These are phyloP conservation scores for Vaccinium myrtillus DNA, from an alignment of 148 eudicot genomes.

Conservation along the genomic window DNA sequence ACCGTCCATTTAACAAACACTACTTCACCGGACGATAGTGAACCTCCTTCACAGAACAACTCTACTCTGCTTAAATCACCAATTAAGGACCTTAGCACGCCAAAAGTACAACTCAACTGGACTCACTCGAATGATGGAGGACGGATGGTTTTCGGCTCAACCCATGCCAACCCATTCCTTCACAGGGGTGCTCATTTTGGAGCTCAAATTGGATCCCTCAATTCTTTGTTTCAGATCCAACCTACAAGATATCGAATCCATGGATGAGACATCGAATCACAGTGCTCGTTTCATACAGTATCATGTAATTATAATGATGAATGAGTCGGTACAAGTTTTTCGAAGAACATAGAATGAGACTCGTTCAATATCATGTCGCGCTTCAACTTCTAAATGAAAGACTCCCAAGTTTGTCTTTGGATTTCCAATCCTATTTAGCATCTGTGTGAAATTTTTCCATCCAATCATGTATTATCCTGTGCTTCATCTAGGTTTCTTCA, in stretches of 20 bases:
- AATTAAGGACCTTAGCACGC: slow-evolving; percentile 20
- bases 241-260: slow-evolving; percentile 26
- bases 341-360: background rate
- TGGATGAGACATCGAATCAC: background rate
- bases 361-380: background rate
- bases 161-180: slow-evolving; percentile 3
- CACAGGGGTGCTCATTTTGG: slow-evolving; percentile 7
- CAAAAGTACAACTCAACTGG: slow-evolving; percentile 48
- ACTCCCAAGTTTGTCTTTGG: background rate
- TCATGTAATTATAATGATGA: background rate
- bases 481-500: background rate
- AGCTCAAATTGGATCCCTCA: slow-evolving; percentile 19
- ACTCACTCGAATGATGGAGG: slow-evolving; percentile 38
- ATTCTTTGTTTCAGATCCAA: slow-evolving; percentile 30
- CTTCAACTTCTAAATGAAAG: slow-evolving; percentile 11
- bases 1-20: slow-evolving; percentile 44
- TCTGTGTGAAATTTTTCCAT: background rate
- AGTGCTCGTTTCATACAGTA: background rate
- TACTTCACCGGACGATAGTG: background rate
- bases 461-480: background rate
- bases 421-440: background rate
- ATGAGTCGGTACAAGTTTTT: background rate
- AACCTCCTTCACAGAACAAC: slow-evolving; percentile 14
- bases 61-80: slow-evolving; percentile 19
- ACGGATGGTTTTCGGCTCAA: slow-evolving; percentile 35